Evolutionary conservation across 371 early-diverging fungal genomes (phyloP).

Genomic region (Capniomyces stellatus): DNA sequence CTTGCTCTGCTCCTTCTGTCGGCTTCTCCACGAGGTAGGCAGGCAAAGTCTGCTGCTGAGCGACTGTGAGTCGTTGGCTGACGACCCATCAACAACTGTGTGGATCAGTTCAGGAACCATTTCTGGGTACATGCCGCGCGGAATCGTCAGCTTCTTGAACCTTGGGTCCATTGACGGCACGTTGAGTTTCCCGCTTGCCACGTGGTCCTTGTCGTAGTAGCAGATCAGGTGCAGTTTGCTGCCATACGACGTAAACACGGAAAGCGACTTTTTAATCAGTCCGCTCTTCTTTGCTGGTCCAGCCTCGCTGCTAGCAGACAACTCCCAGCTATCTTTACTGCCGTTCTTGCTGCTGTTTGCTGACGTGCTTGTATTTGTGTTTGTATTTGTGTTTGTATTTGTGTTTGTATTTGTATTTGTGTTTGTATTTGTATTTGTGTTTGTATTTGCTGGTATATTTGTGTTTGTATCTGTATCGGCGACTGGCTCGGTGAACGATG

Average conservation of each 20-base stretch:
- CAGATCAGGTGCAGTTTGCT: constrained; percentile 62
- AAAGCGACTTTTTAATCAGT: constrained; percentile 68
- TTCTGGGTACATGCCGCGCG: constrained; percentile 22
- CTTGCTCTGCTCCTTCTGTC: neutral
- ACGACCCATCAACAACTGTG: neutral
- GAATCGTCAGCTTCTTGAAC: constrained; percentile 18
- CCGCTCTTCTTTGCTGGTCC: constrained; percentile 21
- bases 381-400: neutral
- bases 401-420: constrained; percentile 6
- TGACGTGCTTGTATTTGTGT: neutral
- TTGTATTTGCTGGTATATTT: too few species aligned
- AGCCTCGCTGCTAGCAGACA: neutral
- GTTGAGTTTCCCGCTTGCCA: constrained; percentile 22
- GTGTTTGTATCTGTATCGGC: too few species aligned
- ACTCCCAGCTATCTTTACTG: neutral
- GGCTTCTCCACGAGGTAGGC: neutral
- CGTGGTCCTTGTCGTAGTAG: constrained; percentile 62
- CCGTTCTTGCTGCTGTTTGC: neutral
- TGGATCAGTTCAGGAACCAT: constrained; percentile 24
- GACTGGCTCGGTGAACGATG: too few species aligned
- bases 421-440: too few species aligned
- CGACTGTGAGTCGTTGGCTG: neutral
- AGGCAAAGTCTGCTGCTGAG: neutral
- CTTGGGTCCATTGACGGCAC: constrained; percentile 24
- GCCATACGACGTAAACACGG: constrained; percentile 55